Base-by-base conservation (phyloP, 2,329 filamentous ascomycete species). In the Neofusicoccum laricinum region DNA sequence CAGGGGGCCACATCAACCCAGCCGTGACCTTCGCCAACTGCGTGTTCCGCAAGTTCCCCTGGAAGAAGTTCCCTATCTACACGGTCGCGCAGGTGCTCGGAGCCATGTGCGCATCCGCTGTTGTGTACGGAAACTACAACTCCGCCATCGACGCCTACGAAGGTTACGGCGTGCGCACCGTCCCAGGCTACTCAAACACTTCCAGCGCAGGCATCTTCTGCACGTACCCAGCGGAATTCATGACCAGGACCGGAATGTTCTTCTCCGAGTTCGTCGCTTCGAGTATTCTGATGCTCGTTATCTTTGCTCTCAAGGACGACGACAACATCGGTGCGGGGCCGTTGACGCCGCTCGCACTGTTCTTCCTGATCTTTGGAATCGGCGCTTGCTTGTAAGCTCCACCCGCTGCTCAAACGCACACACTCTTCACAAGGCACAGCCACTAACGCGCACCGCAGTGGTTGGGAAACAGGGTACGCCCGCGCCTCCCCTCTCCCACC, bases 221-320 rank as follows among this genome's bases (percentile, higher is more conserved):
- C 79, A 90, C 88, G 0, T 90, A 90, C 71, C 87, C 89, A 0
- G 81, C 85, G 65, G 68, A 78, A 0, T 86, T 90, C 73, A 81
- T 91, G 80, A 87, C 85, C 1, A 84, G 83, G 48, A 84, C 85
- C 0, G 84, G 84, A n/a, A 86, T 88, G 73, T 89, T 91, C 75
- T 89, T 91, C 71, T 88, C 86, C 48, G 89, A 91, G 68, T 88
- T 90, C 66, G 77, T 91, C 57, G 86, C 88, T 36, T 87, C 84
- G 65, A 79, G 86, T 0, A 82, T 92, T 15, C 78, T 91, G 21
- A 88, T 90, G 80, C 90, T 91, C 70, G 81, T 86, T 67, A 89
- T 91, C 61, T 91, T 89, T 69, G 88, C 88, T 0, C 77, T 92
- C 46, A 86, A 86, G 58, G 85, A 87, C 64, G 80, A 81, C 66